These are phyloP conservation scores for Pulveroboletus frians DNA, from an alignment of 768 basidiomycete species.

Conservation along the genomic window DNA sequence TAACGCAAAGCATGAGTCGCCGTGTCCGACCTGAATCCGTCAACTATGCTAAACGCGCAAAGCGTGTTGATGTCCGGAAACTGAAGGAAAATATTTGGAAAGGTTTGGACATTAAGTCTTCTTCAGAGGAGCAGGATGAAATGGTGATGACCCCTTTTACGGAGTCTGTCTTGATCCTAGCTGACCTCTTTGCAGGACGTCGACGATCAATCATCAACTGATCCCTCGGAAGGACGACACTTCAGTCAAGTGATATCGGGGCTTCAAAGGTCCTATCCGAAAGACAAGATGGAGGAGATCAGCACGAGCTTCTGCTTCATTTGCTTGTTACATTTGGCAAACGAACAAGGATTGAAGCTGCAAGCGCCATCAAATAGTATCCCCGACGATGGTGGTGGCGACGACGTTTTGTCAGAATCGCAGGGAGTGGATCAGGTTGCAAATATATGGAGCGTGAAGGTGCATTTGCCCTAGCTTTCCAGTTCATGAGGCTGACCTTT, in stretches of 20 bases:
- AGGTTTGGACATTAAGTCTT: conserved; percentile 72
- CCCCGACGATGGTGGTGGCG: conserved; percentile 31
- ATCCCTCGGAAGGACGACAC: conserved; percentile 59
- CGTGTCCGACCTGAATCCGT: conserved; percentile 84
- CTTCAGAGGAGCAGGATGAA: conserved; percentile 35
- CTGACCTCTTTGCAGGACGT: conserved; percentile 41
- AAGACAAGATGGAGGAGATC: conserved; percentile 95
- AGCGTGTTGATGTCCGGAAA: conserved; percentile 93
- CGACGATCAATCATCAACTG: conserved; percentile 48
- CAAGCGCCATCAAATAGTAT: conserved; percentile 43
- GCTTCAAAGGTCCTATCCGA: conserved; percentile 77
- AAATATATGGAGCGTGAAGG: conserved; percentile 73
- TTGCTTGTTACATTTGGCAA: conserved; percentile 91
- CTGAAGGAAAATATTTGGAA: conserved; percentile 99
- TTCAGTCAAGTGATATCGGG: conserved; percentile 81
- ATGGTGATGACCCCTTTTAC: conserved; percentile 45
- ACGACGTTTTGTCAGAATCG: conserved; percentile 31
- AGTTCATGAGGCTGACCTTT: not conserved
- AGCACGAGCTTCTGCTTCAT: conserved; percentile 99
- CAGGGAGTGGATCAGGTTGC: conserved; percentile 49
- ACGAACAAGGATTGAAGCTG: conserved; percentile 90
- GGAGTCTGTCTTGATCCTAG: not conserved
- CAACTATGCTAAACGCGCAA: conserved; percentile 92
- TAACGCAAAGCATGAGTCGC: conserved; percentile 68
- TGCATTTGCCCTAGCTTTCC: conserved; percentile 27